Evolutionary conservation across 345 rosid genomes (phyloP), one percentile per base, ranked within the genome.

Genomic region (Litchi chinensis): DNA sequence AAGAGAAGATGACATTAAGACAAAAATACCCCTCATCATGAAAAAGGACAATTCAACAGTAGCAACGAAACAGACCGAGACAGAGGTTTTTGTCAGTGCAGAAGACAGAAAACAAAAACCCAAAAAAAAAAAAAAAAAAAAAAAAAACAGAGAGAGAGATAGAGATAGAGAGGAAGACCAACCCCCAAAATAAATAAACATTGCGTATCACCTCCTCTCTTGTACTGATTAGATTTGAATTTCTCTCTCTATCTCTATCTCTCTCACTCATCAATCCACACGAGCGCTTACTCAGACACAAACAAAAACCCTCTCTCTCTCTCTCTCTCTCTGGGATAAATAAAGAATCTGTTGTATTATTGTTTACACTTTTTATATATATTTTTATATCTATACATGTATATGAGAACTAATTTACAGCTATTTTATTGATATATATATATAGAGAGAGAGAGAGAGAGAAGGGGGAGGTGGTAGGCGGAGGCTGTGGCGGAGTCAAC

Each of bases 51-150:
- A 70, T 63, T 76, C 81, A 60, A 74, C 73, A 18, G n/a, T 28
- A 37, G 60, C 52, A 44, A 62, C 67, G 63, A 57, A 40, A 79
- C 41, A 56, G 70, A 80, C 77, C 65, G 54, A 62, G 80, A 76
- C 71, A 79, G 81, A 80, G 66, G 76, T 37, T 62, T 79, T 65
- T 76, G 85, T 76, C 86, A 83, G 85, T 74, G 77, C 80, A 72
- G 76, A 67, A 74, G 79, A 4, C 43, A 11, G 56, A 43, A 57
- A 70, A 26, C 39, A 77, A 37, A 52, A 57, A 24, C 63, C 24
- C n/a, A n/a, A n/a, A n/a, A n/a, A n/a, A n/a, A n/a, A n/a, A n/a
- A n/a, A n/a, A n/a, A n/a, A 13, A 37, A 68, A 13, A 68, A 8
- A 44, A 10, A 60, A 43, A 7, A 4, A 28, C 3, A 26, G 0